Percentiles rank a stretch among this genome's conserved stretches.
These are phyloP conservation scores for Bisporella sp. DNA, from an alignment of 2,329 filamentous ascomycete genomes.

Conservation along the genomic window DNA sequence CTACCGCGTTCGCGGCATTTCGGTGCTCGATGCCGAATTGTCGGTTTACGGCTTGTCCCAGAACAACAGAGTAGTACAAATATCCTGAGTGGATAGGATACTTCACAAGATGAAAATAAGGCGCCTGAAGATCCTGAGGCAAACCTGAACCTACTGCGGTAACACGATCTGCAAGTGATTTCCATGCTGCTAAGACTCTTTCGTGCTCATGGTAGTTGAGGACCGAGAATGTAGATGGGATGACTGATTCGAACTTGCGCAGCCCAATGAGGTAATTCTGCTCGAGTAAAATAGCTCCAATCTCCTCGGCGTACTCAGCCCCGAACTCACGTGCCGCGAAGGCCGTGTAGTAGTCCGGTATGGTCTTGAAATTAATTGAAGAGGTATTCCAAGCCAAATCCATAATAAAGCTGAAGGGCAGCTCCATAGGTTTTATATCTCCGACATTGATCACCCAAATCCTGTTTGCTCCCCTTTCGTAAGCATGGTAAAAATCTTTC, in stretches of 20 bases:
- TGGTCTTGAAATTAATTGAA: constrained; percentile 47
- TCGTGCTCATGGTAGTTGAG: constrained; percentile 61
- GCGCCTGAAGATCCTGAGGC: constrained; percentile 40
- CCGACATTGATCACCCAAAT: constrained; percentile 60
- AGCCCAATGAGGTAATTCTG: constrained; percentile 51
- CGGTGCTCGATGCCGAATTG: constrained; percentile 48
- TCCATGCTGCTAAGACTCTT: constrained; percentile 48
- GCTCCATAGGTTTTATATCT: constrained; percentile 53
- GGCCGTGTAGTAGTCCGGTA: constrained; percentile 47
- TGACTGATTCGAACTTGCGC: constrained; percentile 56
- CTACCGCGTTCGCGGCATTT: constrained; percentile 48
- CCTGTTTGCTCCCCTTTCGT: constrained; percentile 42
- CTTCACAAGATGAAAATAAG: constrained; percentile 57
- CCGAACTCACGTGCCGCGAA: constrained; percentile 55
- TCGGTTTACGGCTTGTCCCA: constrained; percentile 44
- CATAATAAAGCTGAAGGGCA: constrained; percentile 61
- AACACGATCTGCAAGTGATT: constrained; percentile 42
- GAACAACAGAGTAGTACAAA: constrained; percentile 47
- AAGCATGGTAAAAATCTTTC: constrained; percentile 50
- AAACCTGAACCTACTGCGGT: constrained; percentile 49
- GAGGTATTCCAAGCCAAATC: constrained; percentile 60
- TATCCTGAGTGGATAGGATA: constrained; percentile 53
- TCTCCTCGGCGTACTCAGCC: constrained; percentile 36
- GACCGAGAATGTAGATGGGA: constrained; percentile 49
- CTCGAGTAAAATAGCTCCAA: constrained; percentile 44